phyloP scores from a whole-genome alignment of 2,329 filamentous ascomycete genomes.

The Grosmannia huntii region DNA sequence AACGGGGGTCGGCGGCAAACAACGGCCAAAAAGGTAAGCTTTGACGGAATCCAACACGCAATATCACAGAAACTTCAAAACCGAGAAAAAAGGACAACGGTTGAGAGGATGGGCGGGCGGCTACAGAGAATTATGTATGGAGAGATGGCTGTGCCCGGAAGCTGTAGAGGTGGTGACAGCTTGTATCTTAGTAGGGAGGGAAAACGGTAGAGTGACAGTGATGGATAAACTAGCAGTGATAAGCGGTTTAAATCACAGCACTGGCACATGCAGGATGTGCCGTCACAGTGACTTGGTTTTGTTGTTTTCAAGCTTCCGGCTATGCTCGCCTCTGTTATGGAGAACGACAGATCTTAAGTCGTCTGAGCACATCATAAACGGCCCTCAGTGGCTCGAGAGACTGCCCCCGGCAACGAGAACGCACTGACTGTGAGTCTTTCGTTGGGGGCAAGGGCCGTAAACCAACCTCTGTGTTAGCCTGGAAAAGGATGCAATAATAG shows the following conservation, averaged over 20 bases:
- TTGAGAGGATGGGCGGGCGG: conserved; percentile 26
- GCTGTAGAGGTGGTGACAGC: not conserved
- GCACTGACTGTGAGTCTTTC: not conserved
- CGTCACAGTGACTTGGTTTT: not conserved
- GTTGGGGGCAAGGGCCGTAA: not conserved
- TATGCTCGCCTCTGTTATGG: not conserved
- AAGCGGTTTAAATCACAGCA: conserved; percentile 12
- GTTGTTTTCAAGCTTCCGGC: not conserved
- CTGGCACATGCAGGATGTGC: conserved; percentile 6
- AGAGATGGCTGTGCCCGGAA: conserved; percentile 2
- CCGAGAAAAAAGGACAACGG: conserved; percentile 24
- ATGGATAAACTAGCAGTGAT: not conserved
- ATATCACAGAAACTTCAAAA: conserved; percentile 24
- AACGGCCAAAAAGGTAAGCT: conserved; percentile 4
- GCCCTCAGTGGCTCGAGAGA: not conserved
- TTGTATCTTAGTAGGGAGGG: not conserved
- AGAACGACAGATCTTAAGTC: not conserved
- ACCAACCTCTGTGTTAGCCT: too few relatives aligned
- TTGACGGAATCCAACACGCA: conserved; percentile 15
- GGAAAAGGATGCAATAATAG: not conserved
- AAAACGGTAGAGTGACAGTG: not conserved
- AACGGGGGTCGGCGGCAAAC: not conserved
- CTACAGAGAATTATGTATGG: conserved; percentile 37
- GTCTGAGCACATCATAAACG: not conserved
- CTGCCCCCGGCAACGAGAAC: not conserved